Evolutionary conservation across 306 rosid genomes (phyloP).

Genomic region (Cucurbita ficifolia): DNA sequence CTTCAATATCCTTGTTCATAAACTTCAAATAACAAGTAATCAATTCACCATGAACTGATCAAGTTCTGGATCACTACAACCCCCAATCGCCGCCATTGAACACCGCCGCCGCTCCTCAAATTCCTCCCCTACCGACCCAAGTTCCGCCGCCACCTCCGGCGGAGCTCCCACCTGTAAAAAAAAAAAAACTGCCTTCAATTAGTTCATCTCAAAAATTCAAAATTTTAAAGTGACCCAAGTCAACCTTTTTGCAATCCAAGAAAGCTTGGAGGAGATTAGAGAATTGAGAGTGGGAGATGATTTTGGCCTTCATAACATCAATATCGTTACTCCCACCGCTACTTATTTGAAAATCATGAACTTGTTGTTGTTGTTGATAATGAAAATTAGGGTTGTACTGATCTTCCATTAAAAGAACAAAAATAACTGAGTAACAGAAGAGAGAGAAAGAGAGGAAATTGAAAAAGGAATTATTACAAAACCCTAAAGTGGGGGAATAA

Average conservation of each 20-base stretch:
- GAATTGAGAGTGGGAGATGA: conserved; percentile 78
- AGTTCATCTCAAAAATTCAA: no score
- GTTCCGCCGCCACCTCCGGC: conserved; percentile 69
- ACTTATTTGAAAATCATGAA: conserved; percentile 24
- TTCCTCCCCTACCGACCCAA: conserved; percentile 47
- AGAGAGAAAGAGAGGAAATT: no score
- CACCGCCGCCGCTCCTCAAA: conserved; percentile 68
- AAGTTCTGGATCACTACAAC: conserved; percentile 75
- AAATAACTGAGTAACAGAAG: not conserved
- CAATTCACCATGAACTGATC: conserved; percentile 78
- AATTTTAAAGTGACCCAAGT: no score
- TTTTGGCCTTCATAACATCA: conserved; percentile 66
- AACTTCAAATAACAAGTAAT: not conserved
- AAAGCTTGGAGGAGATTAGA: conserved; percentile 72
- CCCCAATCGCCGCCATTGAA: conserved; percentile 33
- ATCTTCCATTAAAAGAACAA: conserved; percentile 32
- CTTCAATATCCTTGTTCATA: no score
- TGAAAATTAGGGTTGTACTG: conserved; percentile 41
- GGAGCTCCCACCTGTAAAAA: conserved; percentile 68
- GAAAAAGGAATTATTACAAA: conserved; percentile 1
- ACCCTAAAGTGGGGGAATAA: conserved; percentile 11
- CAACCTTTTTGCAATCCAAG: conserved; percentile 93
- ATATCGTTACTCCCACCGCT: conserved; percentile 24
- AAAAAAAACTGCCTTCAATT: not conserved
- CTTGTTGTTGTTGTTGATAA: conserved; percentile 1